Conservation (phyloP, 768 basidiomycete species). For the Phylloporus rhodoxanthus region DNA sequence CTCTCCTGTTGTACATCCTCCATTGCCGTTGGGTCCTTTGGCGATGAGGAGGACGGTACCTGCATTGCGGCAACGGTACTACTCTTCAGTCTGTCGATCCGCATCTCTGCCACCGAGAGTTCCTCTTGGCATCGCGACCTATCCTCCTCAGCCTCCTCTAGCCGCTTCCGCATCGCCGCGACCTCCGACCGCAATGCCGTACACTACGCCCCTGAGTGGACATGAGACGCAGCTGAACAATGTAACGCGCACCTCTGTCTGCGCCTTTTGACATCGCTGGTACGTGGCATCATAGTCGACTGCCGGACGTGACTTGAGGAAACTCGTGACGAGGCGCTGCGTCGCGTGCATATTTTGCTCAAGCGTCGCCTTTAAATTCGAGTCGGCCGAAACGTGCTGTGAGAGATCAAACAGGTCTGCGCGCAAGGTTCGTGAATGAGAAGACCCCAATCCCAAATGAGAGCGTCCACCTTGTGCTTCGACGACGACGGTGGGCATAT, state of each 20-base stretch:
- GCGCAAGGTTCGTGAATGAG: not conserved
- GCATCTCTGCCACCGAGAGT: constrained; percentile 53
- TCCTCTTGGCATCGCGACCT: constrained; percentile 45
- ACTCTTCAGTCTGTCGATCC: constrained; percentile 56
- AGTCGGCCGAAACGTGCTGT: constrained; percentile 28
- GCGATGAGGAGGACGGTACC: constrained; percentile 31
- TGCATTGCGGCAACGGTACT: constrained; percentile 46
- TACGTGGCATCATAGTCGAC: constrained; percentile 37
- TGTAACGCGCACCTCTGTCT: constrained; percentile 50
- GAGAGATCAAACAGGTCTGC: constrained; percentile 31
- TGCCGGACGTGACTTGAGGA: constrained; percentile 37
- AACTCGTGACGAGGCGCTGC: constrained; percentile 50
- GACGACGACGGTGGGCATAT: constrained; percentile 39
- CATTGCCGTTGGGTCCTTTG: constrained; percentile 26
- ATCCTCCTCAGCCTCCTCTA: constrained; percentile 46
- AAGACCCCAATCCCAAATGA: not conserved
- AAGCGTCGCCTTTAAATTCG: constrained; percentile 37
- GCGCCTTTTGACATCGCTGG: constrained; percentile 45
- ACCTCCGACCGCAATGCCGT: constrained; percentile 55
- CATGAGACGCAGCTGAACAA: not conserved
- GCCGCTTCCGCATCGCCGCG: constrained; percentile 40
- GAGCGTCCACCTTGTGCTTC: constrained; percentile 36
- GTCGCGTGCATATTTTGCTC: constrained; percentile 55
- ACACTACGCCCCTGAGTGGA: constrained; percentile 38
- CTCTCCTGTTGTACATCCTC: constrained; percentile 30